phyloP scores from a whole-genome alignment of 371 early-diverging fungal species.

The Mycotypha africana region DNA sequence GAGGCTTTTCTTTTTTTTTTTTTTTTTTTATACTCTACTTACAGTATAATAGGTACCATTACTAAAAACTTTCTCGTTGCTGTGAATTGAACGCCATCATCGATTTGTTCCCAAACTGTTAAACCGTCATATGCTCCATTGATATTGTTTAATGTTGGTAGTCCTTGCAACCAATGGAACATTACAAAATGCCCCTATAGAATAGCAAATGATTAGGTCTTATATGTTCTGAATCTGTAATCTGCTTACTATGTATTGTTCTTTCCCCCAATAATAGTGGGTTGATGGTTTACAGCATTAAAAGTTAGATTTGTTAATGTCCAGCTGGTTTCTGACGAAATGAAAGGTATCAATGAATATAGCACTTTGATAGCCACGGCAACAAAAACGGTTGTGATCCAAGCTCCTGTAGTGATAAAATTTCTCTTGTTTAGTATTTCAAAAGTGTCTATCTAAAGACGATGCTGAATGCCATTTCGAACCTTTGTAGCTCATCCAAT shows the following conservation, averaged over 20 bases:
- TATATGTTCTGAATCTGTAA: neutral
- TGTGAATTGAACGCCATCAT: conserved; percentile 91
- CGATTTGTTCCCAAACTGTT: conserved; percentile 98
- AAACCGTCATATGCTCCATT: conserved; percentile 90
- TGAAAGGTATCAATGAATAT: conserved; percentile 82
- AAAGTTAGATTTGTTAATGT: conserved; percentile 89
- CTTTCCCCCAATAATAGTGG: neutral
- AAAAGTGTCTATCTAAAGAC: no score
- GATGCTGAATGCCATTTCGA: neutral
- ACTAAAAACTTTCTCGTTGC: conserved; percentile 93
- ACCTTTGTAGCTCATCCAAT: conserved; percentile 18
- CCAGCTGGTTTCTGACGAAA: conserved; percentile 88
- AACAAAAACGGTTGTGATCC: conserved; percentile 78
- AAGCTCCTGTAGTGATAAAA: conserved; percentile 89
- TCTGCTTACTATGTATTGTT: neutral
- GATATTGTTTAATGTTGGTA: conserved; percentile 77
- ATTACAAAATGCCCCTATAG: conserved; percentile 86
- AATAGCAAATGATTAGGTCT: neutral
- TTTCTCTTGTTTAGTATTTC: no score
- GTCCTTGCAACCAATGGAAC: conserved; percentile 94
- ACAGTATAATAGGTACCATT: conserved; percentile 86
- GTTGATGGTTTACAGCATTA: conserved; percentile 66
- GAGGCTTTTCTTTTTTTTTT: no score
- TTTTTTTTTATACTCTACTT: no score
- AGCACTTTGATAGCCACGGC: conserved; percentile 68